Evolutionary conservation across 345 rosid genomes (phyloP).

Genomic region (Barbarea vulgaris): DNA sequence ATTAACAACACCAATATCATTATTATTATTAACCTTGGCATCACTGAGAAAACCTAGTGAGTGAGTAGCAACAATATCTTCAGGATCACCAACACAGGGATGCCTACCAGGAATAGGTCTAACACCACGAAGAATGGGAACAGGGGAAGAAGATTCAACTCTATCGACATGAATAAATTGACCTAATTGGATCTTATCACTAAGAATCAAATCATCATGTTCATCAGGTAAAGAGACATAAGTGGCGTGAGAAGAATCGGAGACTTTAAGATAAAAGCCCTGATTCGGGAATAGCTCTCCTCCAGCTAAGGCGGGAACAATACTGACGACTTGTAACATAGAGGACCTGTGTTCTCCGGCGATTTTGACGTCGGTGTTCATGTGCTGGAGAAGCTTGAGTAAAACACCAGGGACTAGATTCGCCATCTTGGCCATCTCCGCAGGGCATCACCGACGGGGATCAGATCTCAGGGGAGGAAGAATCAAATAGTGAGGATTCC

Average conservation of each 20-base stretch:
- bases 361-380: constrained; percentile 96
- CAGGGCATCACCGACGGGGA: constrained; percentile 50
- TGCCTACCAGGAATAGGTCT: constrained; percentile 97
- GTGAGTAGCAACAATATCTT: constrained; percentile 88
- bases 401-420: constrained; percentile 95
- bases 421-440: constrained; percentile 88
- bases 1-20: constrained; percentile 30
- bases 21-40: constrained; percentile 37
- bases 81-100: constrained; percentile 93
- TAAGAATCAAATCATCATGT: constrained; percentile 90
- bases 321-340: constrained; percentile 86
- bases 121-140: constrained; percentile 88
- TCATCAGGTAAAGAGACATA: constrained; percentile 94
- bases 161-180: constrained; percentile 95
- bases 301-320: constrained; percentile 96
- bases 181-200: constrained; percentile 93
- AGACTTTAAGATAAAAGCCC: constrained; percentile 93
- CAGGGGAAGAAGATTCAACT: constrained; percentile 90
- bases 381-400: constrained; percentile 92
- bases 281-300: constrained; percentile 90
- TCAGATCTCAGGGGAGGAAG: constrained; percentile 23
- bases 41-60: constrained; percentile 69
- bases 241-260: constrained; percentile 98
- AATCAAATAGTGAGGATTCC: constrained; percentile 17
- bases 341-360: constrained; percentile 96